Percentiles rank a stretch among this genome's conserved stretches.
These are phyloP conservation scores for Prototheca cutis DNA, from an alignment of 163 green algal species.

Conservation along the genomic window DNA sequence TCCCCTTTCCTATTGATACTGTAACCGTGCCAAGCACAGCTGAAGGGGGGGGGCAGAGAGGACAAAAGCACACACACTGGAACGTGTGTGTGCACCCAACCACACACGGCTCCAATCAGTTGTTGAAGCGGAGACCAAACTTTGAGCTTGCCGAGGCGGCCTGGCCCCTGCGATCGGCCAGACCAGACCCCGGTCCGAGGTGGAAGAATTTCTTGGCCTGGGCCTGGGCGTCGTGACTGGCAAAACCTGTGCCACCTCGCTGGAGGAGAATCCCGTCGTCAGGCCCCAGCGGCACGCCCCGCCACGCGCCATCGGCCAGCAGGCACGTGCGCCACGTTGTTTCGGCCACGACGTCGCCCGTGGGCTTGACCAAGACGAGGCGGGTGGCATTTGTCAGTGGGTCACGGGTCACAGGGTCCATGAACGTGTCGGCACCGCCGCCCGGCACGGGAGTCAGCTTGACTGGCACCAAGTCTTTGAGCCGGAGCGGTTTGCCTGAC, in stretches of 20 bases:
- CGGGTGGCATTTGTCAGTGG: conserved; percentile 76
- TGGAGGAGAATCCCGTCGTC: conserved; percentile 82
- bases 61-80: too few species aligned
- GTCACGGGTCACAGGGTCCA: conserved; percentile 85
- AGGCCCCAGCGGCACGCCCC: conserved; percentile 32
- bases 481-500: conserved; percentile 71
- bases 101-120: conserved; percentile 36
- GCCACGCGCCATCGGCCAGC: conserved; percentile 70
- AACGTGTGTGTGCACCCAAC: too few species aligned
- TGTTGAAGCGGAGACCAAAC: conserved; percentile 72
- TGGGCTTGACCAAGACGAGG: conserved; percentile 74
- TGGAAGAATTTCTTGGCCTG: conserved; percentile 51
- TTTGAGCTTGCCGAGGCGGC: conserved; percentile 34
- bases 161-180: conserved; percentile 76
- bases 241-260: conserved; percentile 79
- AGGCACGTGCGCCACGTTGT: conserved; percentile 81
- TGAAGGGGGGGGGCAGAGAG: too few species aligned
- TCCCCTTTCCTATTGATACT: too few species aligned
- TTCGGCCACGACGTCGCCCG: conserved; percentile 76
- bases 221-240: conserved; percentile 62
- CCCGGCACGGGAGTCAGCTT: conserved; percentile 11
- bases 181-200: conserved; percentile 63
- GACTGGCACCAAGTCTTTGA: conserved; percentile 67
- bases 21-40: too few species aligned
- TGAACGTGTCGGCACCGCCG: conserved; percentile 46